A percentile compares a stretch with the other conserved stretches of the same genome.
Evolutionary conservation across 495 filamentous ascomycete genomes (phyloP).

Genomic region (Bombardia bombarda): DNA sequence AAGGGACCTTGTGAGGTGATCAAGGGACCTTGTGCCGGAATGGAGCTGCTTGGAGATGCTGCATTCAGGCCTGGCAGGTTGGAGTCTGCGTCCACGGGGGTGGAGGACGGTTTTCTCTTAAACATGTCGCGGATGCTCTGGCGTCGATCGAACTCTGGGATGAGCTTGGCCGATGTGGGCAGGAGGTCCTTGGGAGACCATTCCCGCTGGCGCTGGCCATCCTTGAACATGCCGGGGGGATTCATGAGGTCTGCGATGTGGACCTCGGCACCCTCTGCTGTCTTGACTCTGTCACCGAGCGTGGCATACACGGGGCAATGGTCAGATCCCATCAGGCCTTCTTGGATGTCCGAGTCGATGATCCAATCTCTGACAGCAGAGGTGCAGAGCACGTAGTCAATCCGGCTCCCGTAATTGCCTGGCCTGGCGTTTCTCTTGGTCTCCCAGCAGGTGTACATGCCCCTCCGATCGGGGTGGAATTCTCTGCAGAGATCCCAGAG

Average conservation of each 20-base stretch:
- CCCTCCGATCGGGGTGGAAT: slow-evolving; percentile 68
- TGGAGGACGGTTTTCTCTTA: slow-evolving; percentile 38
- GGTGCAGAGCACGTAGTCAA: slow-evolving; percentile 88
- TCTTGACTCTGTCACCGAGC: slow-evolving; percentile 38
- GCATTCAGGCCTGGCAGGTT: neutral
- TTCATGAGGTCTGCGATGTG: slow-evolving; percentile 72
- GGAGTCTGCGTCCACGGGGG: neutral
- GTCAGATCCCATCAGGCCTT: slow-evolving; percentile 91
- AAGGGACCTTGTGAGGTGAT: neutral
- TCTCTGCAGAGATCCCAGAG: slow-evolving; percentile 81
- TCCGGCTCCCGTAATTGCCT: slow-evolving; percentile 82
- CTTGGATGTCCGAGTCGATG: slow-evolving; percentile 82
- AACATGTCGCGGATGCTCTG: slow-evolving; percentile 94
- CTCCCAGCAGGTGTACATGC: slow-evolving; percentile 89
- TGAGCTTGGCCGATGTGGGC: slow-evolving; percentile 69
- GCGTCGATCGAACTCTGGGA: slow-evolving; percentile 81
- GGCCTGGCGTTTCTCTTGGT: slow-evolving; percentile 60
- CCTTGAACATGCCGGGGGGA: slow-evolving; percentile 62
- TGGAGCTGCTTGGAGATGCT: no score
- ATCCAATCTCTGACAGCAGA: slow-evolving; percentile 79
- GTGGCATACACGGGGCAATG: slow-evolving; percentile 78
- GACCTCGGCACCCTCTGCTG: slow-evolving; percentile 34
- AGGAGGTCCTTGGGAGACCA: slow-evolving; percentile 59
- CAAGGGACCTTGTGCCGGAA: neutral
- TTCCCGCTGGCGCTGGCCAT: slow-evolving; percentile 59